Conservation (phyloP, 306 rosid genomes). For the Corylus avellana region DNA sequence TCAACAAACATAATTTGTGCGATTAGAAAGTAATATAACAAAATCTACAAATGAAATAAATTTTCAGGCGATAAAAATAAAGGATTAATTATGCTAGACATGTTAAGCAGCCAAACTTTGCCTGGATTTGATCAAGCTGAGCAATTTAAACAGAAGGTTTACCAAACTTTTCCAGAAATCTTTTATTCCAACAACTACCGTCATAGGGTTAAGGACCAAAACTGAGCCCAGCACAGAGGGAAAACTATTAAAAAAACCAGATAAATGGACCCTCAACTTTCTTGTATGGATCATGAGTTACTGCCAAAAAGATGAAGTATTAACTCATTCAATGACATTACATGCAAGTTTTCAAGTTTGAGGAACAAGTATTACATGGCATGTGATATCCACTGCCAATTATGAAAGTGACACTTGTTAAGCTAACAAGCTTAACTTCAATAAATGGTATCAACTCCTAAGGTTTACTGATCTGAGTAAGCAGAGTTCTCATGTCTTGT, state of each 20-base stretch:
- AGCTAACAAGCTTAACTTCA: background rate
- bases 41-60: background rate
- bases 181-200: background rate
- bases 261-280: background rate
- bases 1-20: constrained; percentile 18
- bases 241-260: background rate
- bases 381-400: background rate
- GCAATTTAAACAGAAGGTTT: background rate
- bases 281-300: background rate
- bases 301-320: background rate
- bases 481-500: background rate
- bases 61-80: background rate
- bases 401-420: background rate
- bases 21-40: constrained; percentile 10
- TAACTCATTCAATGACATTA: background rate
- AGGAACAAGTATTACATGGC: background rate
- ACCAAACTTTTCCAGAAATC: background rate
- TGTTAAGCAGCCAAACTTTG: background rate
- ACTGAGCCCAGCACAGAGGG: background rate
- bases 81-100: background rate
- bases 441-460: background rate
- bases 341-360: background rate
- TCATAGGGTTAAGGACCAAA: background rate
- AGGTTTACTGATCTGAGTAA: background rate
- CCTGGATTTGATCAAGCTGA: background rate